Conservation (phyloP, 805 yeast genomes). For the Suhomyces sp. region DNA sequence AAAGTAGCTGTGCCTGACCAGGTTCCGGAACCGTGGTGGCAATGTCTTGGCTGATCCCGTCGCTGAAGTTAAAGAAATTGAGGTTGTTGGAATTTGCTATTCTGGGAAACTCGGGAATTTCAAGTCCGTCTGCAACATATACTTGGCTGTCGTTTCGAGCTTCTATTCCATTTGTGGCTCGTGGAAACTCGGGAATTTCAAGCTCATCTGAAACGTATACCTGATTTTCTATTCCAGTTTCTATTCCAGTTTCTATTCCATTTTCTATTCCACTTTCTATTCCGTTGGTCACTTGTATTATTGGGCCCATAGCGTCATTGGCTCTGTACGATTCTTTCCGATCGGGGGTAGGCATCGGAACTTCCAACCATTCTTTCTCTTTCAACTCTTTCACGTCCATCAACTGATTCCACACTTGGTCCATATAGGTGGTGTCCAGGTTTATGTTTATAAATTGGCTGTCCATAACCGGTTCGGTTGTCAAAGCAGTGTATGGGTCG, state of each 20-base stretch:
- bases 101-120: background rate
- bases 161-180: background rate
- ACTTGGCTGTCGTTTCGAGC: background rate
- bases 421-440: conserved; percentile 4
- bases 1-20: background rate
- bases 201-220: background rate
- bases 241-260: no score
- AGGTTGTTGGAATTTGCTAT: background rate
- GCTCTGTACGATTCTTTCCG: no score
- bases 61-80: background rate
- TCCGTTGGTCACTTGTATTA: no score
- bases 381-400: conserved; percentile 8
- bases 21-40: background rate
- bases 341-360: background rate
- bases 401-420: conserved; percentile 13
- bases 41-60: background rate
- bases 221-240: background rate
- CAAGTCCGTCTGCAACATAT: background rate
- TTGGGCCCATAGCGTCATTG: no score
- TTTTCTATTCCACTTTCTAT: no score
- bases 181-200: background rate
- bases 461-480: background rate
- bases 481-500: background rate
- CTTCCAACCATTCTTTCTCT: background rate
- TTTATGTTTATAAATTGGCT: background rate